Evolutionary conservation across 1,139 yeast genomes (phyloP).

Genomic region (Insectozyma bohioensis): DNA sequence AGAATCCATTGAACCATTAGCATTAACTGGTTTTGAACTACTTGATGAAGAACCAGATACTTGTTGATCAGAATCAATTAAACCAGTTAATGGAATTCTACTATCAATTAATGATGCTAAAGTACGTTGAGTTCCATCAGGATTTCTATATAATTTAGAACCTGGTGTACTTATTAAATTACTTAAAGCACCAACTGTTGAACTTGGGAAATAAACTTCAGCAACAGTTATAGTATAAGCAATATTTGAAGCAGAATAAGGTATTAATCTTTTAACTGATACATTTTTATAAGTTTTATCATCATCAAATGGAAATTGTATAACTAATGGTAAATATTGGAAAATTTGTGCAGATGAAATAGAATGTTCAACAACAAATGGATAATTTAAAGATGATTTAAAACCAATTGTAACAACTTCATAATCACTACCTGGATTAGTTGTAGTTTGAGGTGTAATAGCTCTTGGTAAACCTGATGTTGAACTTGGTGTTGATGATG

Average conservation of each 20-base stretch:
- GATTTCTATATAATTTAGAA: slow-evolving; percentile 53
- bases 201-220: slow-evolving; percentile 68
- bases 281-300: slow-evolving; percentile 34
- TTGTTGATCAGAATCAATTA: slow-evolving; percentile 22
- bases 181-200: slow-evolving; percentile 44
- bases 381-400: slow-evolving; percentile 64
- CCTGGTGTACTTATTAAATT: slow-evolving; percentile 38
- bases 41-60: slow-evolving; percentile 8
- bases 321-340: slow-evolving; percentile 61
- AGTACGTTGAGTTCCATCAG: slow-evolving; percentile 43
- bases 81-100: slow-evolving; percentile 60
- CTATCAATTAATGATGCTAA: slow-evolving; percentile 62
- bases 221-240: slow-evolving; percentile 72
- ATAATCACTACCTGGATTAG: slow-evolving; percentile 50
- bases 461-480: slow-evolving; percentile 68
- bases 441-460: slow-evolving; percentile 53
- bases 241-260: slow-evolving; percentile 53
- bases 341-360: slow-evolving; percentile 75
- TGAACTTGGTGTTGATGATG: slow-evolving; percentile 30
- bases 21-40: slow-evolving; percentile 15
- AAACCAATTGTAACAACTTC: slow-evolving; percentile 69
- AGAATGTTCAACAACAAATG: slow-evolving; percentile 66
- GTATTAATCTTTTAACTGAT: slow-evolving; percentile 61
- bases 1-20: slow-evolving; percentile 46
- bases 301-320: slow-evolving; percentile 51